A percentile compares a stretch with the other conserved stretches of the same genome.
Evolutionary conservation across 1,139 yeast genomes (phyloP).

Genomic region (Magnusiomyces sp.): DNA sequence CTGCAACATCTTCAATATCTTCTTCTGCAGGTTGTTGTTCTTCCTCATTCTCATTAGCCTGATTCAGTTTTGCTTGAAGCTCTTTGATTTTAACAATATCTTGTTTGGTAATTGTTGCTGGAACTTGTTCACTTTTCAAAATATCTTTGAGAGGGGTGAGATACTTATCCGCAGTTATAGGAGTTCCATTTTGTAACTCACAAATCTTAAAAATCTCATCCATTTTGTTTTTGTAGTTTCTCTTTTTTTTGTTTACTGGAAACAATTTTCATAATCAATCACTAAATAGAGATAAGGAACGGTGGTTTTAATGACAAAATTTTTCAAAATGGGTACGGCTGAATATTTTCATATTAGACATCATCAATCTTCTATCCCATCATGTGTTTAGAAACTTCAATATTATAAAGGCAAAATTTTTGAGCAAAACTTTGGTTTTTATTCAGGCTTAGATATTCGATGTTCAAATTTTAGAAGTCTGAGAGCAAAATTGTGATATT

Average conservation of each 20-base stretch:
- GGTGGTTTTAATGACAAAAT: no score
- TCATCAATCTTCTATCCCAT: no score
- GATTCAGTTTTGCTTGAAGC: conserved; percentile 7
- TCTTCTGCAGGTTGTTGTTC: conserved; percentile 31
- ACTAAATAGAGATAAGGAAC: no score
- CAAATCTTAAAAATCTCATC: conserved; percentile 51
- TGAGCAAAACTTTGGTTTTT: no score
- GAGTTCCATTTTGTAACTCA: conserved; percentile 42
- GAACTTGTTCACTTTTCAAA: conserved; percentile 60
- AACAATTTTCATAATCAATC: no score
- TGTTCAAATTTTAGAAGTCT: no score
- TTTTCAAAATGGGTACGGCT: neutral
- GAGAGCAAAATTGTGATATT: no score
- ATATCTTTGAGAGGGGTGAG: conserved; percentile 38
- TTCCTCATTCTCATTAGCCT: conserved; percentile 30
- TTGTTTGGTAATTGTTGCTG: conserved; percentile 66
- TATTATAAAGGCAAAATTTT: no score
- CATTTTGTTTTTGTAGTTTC: neutral
- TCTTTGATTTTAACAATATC: neutral
- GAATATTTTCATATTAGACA: no score
- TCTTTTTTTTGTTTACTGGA: no score
- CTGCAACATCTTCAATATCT: conserved; percentile 37
- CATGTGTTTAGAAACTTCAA: no score
- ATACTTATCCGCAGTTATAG: conserved; percentile 42
- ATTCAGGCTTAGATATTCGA: no score